phyloP scores from a whole-genome alignment of 1,139 yeast species.

The Magnusiomyces fungicola region DNA sequence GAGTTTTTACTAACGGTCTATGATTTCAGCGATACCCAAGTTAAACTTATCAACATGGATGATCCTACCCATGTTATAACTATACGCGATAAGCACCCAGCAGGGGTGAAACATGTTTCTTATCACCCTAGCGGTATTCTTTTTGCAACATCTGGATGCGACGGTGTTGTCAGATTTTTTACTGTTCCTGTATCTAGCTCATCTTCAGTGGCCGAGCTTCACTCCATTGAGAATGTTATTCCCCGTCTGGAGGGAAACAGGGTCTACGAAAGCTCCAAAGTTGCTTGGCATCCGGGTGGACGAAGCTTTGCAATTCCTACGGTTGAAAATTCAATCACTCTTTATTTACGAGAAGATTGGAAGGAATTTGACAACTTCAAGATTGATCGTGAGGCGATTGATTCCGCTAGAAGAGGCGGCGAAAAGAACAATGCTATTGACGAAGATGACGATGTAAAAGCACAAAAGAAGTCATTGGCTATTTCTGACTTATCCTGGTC shows the following conservation, averaged over 20 bases:
- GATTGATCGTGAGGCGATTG: neutral
- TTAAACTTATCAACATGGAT: slow-evolving; percentile 5
- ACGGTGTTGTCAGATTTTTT: slow-evolving; percentile 60
- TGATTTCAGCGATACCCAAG: slow-evolving; percentile 5
- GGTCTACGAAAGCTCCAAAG: slow-evolving; percentile 37
- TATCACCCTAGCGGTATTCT: slow-evolving; percentile 56
- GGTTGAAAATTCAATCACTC: slow-evolving; percentile 33
- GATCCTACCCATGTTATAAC: slow-evolving; percentile 9
- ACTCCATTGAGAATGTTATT: slow-evolving; percentile 36
- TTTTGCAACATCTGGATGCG: slow-evolving; percentile 55
- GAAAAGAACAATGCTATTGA: slow-evolving; percentile 7
- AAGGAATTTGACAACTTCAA: slow-evolving; percentile 7
- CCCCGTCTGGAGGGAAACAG: slow-evolving; percentile 32
- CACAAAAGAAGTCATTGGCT: slow-evolving; percentile 17
- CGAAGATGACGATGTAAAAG: slow-evolving; percentile 7
- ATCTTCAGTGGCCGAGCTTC: neutral
- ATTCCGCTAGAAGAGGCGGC: neutral
- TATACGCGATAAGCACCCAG: slow-evolving; percentile 41
- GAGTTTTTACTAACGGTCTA: neutral
- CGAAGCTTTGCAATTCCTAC: slow-evolving; percentile 54
- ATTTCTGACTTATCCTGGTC: slow-evolving; percentile 53
- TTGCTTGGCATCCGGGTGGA: slow-evolving; percentile 60
- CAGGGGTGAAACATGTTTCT: slow-evolving; percentile 45
- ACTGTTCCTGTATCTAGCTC: slow-evolving; percentile 44
- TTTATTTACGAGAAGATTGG: slow-evolving; percentile 23